Percentiles rank a stretch among this genome's conserved stretches.
These are phyloP conservation scores for Clavispora carvajalis DNA, from an alignment of 805 yeast genomes.

Conservation along the genomic window DNA sequence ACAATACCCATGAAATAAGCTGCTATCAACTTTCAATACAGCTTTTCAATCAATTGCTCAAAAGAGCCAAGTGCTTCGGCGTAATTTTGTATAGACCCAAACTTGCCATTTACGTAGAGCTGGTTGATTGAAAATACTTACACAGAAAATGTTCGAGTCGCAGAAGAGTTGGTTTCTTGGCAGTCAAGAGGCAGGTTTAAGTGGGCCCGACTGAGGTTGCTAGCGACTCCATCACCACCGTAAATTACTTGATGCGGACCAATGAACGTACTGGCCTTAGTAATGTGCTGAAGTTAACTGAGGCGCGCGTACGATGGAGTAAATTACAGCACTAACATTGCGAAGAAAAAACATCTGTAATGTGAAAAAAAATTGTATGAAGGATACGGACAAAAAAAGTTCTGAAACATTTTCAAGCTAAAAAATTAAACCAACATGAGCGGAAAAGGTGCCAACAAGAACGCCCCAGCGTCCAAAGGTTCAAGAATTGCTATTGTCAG, in stretches of 20 bases:
- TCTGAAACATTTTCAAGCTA: background rate
- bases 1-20: too few relatives aligned
- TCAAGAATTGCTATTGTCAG: conserved; percentile 95
- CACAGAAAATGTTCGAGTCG: too few relatives aligned
- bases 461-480: conserved; percentile 27
- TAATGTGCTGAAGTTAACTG: conserved; percentile 20
- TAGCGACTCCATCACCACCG: background rate
- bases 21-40: too few relatives aligned
- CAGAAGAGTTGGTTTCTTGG: too few relatives aligned
- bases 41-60: too few relatives aligned
- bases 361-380: conserved; percentile 4
- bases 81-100: too few relatives aligned
- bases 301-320: conserved; percentile 10
- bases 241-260: conserved; percentile 7
- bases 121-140: background rate
- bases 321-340: conserved; percentile 13
- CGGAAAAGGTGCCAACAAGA: conserved; percentile 16
- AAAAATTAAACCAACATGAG: conserved; percentile 9
- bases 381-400: conserved; percentile 2
- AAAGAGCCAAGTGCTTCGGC: too few relatives aligned
- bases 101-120: too few relatives aligned
- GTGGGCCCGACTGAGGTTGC: background rate
- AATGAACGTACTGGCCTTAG: conserved; percentile 18
- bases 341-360: background rate
- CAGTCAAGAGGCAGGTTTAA: too few relatives aligned